Percentiles rank a stretch among this genome's conserved stretches.
These are phyloP conservation scores for Globisporangium nodosum DNA, from an alignment of 352 stramenopile species.

Conservation along the genomic window DNA sequence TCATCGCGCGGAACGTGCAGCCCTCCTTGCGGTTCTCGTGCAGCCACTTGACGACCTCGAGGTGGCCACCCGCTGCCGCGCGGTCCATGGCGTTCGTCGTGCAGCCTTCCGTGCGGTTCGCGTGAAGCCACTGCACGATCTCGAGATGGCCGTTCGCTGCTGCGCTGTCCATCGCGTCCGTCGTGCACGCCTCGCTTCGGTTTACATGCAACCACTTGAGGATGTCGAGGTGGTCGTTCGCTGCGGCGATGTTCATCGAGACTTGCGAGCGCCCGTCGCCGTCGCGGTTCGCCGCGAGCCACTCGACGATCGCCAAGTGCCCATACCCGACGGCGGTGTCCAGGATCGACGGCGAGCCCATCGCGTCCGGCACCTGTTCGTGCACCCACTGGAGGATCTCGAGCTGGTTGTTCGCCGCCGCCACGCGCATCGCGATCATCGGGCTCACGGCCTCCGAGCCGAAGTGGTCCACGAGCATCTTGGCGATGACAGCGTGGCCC, in stretches of 20 bases:
- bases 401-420: constrained; percentile 8
- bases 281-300: neutral
- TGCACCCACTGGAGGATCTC: constrained; percentile 8
- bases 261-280: neutral
- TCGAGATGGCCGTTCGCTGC: constrained; percentile 2
- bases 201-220: constrained; percentile 11
- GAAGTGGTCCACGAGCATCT: neutral
- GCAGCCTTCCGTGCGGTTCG: neutral
- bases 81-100: neutral
- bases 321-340: neutral
- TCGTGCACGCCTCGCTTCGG: neutral
- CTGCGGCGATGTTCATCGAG: neutral
- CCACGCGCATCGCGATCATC: neutral
- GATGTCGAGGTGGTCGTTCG: constrained; percentile 10
- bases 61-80: neutral
- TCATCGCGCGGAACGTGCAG: constrained; percentile 15
- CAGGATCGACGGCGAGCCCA: neutral
- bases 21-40: constrained; percentile 8
- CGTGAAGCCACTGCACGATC: constrained; percentile 1
- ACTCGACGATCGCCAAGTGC: neutral
- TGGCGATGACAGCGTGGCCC: neutral
- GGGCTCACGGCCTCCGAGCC: no score
- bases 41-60: constrained; percentile 3
- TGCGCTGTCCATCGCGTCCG: constrained; percentile 9
- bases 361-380: neutral